Evolutionary conservation across 148 eudicot genomes (phyloP).

Genomic region (Dianthus caryophyllus): DNA sequence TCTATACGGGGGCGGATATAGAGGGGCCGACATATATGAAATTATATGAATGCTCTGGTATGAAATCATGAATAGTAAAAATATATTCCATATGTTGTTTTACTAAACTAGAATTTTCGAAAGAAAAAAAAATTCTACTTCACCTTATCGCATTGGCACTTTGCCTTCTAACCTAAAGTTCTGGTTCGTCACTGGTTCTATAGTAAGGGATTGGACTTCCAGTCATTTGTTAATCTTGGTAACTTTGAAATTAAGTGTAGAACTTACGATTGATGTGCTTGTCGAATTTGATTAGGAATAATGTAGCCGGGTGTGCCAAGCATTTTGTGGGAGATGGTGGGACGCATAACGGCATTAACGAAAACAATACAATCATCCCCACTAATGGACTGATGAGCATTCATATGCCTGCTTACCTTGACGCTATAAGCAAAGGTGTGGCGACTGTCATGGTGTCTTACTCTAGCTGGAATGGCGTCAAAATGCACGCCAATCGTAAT

Average conservation of each 20-base stretch:
- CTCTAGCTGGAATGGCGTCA: constrained; percentile 53
- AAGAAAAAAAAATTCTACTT: too few species aligned
- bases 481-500: constrained; percentile 54
- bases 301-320: constrained; percentile 71
- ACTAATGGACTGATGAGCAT: constrained; percentile 35
- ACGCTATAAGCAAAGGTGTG: constrained; percentile 55
- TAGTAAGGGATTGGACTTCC: too few species aligned
- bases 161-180: too few species aligned
- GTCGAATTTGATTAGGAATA: constrained; percentile 30
- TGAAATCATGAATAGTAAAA: too few species aligned
- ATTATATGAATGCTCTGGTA: too few species aligned
- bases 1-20: neutral
- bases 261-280: neutral
- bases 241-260: neutral
- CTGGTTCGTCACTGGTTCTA: too few species aligned
- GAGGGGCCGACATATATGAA: too few species aligned
- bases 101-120: too few species aligned
- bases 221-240: too few species aligned
- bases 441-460: constrained; percentile 67
- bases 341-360: constrained; percentile 57
- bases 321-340: constrained; percentile 88
- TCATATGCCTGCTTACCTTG: constrained; percentile 71
- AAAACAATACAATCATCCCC: constrained; percentile 57
- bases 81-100: too few species aligned
- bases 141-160: too few species aligned